These are phyloP conservation scores for Aristolochia fimbriata DNA, from an alignment of 164 flowering plant genomes.

Conservation along the genomic window DNA sequence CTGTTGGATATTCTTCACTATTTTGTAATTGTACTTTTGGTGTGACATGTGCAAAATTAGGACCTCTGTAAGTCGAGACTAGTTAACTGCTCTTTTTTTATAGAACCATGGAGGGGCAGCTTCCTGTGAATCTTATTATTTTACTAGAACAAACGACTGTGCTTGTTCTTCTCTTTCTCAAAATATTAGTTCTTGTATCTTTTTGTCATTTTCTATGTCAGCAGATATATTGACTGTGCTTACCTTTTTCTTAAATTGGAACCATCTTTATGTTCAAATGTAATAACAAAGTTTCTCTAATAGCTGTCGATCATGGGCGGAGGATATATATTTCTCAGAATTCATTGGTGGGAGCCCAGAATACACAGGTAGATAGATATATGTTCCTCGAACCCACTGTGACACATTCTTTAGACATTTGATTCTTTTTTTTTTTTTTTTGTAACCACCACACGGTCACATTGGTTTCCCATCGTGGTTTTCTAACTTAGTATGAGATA, in stretches of 20 bases:
- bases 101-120: too few species aligned
- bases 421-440: neutral
- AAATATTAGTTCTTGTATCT: too few species aligned
- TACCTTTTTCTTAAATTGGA: too few species aligned
- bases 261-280: neutral
- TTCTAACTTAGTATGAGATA: neutral
- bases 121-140: too few species aligned
- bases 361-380: slow-evolving; percentile 58
- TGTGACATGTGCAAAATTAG: neutral
- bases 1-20: neutral
- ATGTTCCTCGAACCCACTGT: neutral
- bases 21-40: neutral
- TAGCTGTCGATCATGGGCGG: slow-evolving; percentile 45
- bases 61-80: neutral
- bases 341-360: slow-evolving; percentile 27
- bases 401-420: neutral
- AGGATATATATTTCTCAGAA: slow-evolving; percentile 43
- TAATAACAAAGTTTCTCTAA: neutral
- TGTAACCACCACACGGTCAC: neutral
- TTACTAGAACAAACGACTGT: too few species aligned
- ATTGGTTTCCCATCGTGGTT: neutral
- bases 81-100: too few species aligned
- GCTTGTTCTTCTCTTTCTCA: too few species aligned
- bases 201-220: too few species aligned
- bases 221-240: too few species aligned